Evolutionary conservation across 306 rosid genomes (phyloP).

Genomic region (Quillaja saponaria): DNA sequence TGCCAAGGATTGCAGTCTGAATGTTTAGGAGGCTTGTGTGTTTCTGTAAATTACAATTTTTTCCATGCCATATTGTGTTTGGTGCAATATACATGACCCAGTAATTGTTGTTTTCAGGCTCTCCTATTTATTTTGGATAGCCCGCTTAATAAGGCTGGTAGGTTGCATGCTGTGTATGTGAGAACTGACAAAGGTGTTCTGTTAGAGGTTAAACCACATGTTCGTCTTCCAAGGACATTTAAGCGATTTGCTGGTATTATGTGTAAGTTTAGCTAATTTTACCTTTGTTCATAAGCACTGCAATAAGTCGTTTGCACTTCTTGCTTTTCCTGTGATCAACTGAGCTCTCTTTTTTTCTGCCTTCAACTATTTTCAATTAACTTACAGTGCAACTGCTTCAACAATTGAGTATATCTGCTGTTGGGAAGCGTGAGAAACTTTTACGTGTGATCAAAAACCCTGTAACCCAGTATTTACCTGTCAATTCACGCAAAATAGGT

Average conservation of each 20-base stretch:
- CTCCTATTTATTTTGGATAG: slow-evolving; percentile 79
- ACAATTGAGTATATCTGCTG: slow-evolving; percentile 74
- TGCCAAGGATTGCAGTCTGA: no score
- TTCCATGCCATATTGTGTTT: no score
- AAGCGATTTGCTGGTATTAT: slow-evolving; percentile 80
- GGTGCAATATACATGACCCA: neutral
- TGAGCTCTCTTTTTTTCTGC: slow-evolving; percentile 11
- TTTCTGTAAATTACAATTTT: no score
- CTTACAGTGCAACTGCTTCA: slow-evolving; percentile 82
- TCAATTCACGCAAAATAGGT: slow-evolving; percentile 73
- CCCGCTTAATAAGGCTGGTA: slow-evolving; percentile 81
- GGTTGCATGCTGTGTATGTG: slow-evolving; percentile 70
- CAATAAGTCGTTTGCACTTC: neutral
- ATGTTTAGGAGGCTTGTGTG: no score
- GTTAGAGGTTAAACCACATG: slow-evolving; percentile 75
- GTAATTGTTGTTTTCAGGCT: slow-evolving; percentile 48
- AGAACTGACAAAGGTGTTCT: slow-evolving; percentile 78
- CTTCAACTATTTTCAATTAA: slow-evolving; percentile 14
- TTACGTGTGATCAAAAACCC: slow-evolving; percentile 76
- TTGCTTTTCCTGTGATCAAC: neutral
- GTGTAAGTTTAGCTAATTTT: slow-evolving; percentile 55
- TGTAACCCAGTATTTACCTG: slow-evolving; percentile 74
- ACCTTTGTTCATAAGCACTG: neutral
- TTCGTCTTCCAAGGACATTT: slow-evolving; percentile 87
- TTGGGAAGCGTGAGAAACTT: slow-evolving; percentile 77